phyloP scores from a whole-genome alignment of 2,329 filamentous ascomycete species.

The Fonsecaea pedrosoi region DNA sequence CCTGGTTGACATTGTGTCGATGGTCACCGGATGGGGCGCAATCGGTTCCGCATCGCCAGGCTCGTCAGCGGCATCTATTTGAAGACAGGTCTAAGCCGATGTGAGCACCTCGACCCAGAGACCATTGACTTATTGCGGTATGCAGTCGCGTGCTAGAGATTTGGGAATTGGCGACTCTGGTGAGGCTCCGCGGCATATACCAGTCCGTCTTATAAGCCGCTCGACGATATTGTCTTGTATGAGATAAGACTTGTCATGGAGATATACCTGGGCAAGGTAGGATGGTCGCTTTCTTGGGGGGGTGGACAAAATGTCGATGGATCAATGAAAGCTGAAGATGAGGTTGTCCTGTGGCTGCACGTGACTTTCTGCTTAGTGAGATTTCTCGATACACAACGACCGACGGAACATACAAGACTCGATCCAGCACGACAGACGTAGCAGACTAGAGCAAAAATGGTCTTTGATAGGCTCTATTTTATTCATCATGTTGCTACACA shows the following conservation, averaged over 20 bases:
- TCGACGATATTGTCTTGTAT: background rate
- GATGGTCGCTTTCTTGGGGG: background rate
- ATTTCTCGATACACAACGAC: background rate
- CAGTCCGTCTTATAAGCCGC: background rate
- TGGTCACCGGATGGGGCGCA: conserved; percentile 20
- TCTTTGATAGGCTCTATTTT: conserved; percentile 17
- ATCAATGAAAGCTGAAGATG: background rate
- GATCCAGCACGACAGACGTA: background rate
- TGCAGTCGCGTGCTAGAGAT: conserved; percentile 22
- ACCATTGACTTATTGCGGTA: conserved; percentile 14
- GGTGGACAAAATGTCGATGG: background rate
- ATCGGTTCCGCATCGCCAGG: conserved; percentile 20
- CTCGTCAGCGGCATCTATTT: conserved; percentile 8
- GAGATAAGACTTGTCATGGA: background rate
- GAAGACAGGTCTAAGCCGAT: background rate
- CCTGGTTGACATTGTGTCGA: conserved; percentile 66
- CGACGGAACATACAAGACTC: background rate
- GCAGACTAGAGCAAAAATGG: background rate
- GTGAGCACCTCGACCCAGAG: background rate
- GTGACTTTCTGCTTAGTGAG: conserved; percentile 19
- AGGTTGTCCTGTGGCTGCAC: background rate
- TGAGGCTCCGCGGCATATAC: background rate
- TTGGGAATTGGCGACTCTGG: background rate
- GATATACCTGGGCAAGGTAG: background rate
- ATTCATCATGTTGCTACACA: conserved; percentile 19